Conservation (phyloP, 2,329 filamentous ascomycete genomes). For the Anthostomella pinea region DNA sequence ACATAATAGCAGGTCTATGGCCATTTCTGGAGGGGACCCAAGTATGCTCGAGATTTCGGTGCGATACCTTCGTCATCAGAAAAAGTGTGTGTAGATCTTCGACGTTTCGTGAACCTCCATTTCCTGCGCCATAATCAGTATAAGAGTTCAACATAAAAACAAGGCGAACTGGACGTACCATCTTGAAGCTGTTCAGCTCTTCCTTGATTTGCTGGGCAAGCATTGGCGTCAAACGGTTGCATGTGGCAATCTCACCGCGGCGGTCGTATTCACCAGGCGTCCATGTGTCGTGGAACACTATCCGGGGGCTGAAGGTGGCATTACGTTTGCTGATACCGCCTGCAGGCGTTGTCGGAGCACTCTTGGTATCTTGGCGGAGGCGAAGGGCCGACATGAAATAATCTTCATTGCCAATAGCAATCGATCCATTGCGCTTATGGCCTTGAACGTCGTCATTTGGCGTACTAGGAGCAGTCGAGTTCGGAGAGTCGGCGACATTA, state of each 20-base stretch:
- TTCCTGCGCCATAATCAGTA: conserved; percentile 64
- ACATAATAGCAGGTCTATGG: conserved; percentile 43
- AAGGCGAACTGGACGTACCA: conserved; percentile 65
- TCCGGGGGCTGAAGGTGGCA: conserved; percentile 82
- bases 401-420: conserved; percentile 77
- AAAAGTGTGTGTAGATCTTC: conserved; percentile 99
- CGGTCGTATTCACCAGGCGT: conserved; percentile 94
- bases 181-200: conserved; percentile 98
- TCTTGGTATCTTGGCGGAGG: conserved; percentile 73
- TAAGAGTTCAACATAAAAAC: too few relatives aligned
- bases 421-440: conserved; percentile 65
- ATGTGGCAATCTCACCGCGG: conserved; percentile 92
- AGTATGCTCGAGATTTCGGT: conserved; percentile 27
- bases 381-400: conserved; percentile 82
- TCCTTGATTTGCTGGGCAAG: conserved; percentile 99
- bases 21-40: too few relatives aligned
- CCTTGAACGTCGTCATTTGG: conserved; percentile 72
- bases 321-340: conserved; percentile 56
- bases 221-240: conserved; percentile 95
- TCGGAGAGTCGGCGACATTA: conserved; percentile 71
- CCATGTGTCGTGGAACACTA: conserved; percentile 96
- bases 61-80: conserved; percentile 60
- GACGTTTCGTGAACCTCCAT: conserved; percentile 99
- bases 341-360: conserved; percentile 74
- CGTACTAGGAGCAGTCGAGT: conserved; percentile 83